These are phyloP conservation scores for Angomonas desouzai DNA, from an alignment of 208 protist genomes.

Conservation along the genomic window DNA sequence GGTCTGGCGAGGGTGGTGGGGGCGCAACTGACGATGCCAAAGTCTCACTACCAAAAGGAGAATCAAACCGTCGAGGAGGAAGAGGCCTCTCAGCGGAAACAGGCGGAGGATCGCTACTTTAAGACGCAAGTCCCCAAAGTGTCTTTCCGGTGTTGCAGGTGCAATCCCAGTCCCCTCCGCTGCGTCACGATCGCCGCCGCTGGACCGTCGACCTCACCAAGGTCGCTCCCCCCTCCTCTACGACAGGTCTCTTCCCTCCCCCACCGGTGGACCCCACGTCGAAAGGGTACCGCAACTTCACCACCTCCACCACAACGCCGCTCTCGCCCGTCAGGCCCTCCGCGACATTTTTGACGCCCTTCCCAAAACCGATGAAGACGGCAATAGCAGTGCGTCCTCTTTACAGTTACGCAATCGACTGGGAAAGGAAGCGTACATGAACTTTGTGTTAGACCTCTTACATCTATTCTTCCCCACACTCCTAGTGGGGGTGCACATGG, in stretches of 20 bases:
- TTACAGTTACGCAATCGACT: slow-evolving; percentile 13
- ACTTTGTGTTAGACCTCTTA: slow-evolving; percentile 75
- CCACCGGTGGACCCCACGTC: slow-evolving; percentile 27
- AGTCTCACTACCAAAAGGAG: neutral
- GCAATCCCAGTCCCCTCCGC: slow-evolving; percentile 27
- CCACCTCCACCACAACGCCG: slow-evolving; percentile 38
- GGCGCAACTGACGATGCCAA: neutral
- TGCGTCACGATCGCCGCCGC: slow-evolving; percentile 18
- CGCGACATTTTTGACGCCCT: slow-evolving; percentile 70
- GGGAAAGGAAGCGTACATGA: slow-evolving; percentile 55
- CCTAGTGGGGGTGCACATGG: slow-evolving; percentile 35
- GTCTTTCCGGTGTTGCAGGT: slow-evolving; percentile 49
- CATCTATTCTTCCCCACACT: slow-evolving; percentile 80
- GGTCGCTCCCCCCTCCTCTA: slow-evolving; percentile 40
- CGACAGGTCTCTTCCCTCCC: slow-evolving; percentile 55
- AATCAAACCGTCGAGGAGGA: neutral
- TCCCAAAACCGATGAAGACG: slow-evolving; percentile 45
- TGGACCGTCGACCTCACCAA: slow-evolving; percentile 26
- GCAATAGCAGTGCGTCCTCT: neutral
- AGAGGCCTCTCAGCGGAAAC: slow-evolving; percentile 7
- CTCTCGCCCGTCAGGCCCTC: slow-evolving; percentile 45
- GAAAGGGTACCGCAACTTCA: slow-evolving; percentile 22
- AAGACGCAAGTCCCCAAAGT: slow-evolving; percentile 37
- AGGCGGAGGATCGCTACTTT: neutral
- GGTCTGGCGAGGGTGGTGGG: slow-evolving; percentile 3